A percentile compares a stretch with the other conserved stretches of the same genome.
phyloP scores from a whole-genome alignment of 352 stramenopile genomes.

The Pythium oligandrum region DNA sequence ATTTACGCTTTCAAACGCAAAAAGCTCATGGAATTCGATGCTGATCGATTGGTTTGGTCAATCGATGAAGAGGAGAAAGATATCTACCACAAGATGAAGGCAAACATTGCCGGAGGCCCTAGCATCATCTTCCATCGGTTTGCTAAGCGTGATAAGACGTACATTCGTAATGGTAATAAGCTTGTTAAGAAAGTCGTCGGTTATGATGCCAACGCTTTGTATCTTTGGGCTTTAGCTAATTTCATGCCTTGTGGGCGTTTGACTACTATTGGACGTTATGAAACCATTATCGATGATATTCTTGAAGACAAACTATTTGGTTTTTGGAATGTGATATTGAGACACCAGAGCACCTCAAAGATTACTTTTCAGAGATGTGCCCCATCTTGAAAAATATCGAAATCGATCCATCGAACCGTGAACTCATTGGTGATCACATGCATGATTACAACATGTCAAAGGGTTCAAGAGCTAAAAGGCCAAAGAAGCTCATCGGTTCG shows the following conservation, averaged over 20 bases:
- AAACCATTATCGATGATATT: conserved; percentile 28
- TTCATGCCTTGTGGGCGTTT: conserved; percentile 25
- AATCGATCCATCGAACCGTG: conserved; percentile 15
- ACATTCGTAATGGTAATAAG: conserved; percentile 17
- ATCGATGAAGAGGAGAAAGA: conserved; percentile 15
- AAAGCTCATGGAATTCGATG: conserved; percentile 8
- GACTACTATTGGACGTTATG: conserved; percentile 16
- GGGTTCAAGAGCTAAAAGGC: neutral
- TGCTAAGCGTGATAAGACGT: conserved; percentile 9
- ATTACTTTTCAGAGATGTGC: conserved; percentile 31
- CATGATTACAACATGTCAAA: conserved; percentile 12
- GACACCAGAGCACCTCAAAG: conserved; percentile 25
- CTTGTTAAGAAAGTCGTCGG: conserved; percentile 20
- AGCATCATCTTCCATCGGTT: conserved; percentile 9
- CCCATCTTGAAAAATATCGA: conserved; percentile 35
- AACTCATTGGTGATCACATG: conserved; percentile 30
- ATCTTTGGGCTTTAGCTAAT: conserved; percentile 26
- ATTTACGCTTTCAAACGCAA: conserved; percentile 4
- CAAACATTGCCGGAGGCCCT: conserved; percentile 8
- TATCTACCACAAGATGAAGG: conserved; percentile 9
- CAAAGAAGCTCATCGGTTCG: conserved; percentile 21
- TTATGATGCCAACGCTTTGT: conserved; percentile 24
- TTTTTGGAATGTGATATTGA: conserved; percentile 38
- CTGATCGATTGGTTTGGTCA: conserved; percentile 7
- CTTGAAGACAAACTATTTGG: conserved; percentile 27